Conservation (phyloP, 208 protist species). For the Leishmania turanica region DNA sequence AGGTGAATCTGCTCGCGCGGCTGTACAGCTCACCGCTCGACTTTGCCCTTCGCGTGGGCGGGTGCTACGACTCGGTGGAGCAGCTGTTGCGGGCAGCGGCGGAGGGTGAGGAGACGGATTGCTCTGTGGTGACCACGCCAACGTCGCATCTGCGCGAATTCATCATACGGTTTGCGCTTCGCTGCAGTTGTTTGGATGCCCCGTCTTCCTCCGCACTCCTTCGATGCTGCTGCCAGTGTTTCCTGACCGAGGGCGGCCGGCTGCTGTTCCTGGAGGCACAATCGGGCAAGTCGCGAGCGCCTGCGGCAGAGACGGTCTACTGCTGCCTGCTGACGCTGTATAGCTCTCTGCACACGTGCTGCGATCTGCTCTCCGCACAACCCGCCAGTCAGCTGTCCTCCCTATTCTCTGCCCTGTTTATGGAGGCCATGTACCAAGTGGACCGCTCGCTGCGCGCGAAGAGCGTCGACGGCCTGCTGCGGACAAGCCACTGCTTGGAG, state of each 20-base stretch:
- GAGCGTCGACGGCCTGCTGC: slow-evolving; percentile 39
- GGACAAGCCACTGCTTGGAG: slow-evolving; percentile 70
- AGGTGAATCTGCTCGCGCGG: slow-evolving; percentile 68
- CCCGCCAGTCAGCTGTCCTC: slow-evolving; percentile 38
- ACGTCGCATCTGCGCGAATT: slow-evolving; percentile 14
- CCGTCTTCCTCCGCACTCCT: slow-evolving; percentile 36
- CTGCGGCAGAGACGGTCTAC: slow-evolving; percentile 60
- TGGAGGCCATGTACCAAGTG: slow-evolving; percentile 70
- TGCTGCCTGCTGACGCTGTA: slow-evolving; percentile 64
- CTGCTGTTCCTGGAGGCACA: slow-evolving; percentile 61
- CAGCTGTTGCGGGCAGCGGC: slow-evolving; percentile 17
- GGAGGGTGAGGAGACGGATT: slow-evolving; percentile 5
- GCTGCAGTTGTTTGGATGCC: slow-evolving; percentile 20
- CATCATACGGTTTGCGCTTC: slow-evolving; percentile 16
- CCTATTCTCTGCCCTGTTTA: slow-evolving; percentile 72
- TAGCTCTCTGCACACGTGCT: slow-evolving; percentile 58
- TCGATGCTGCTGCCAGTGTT: slow-evolving; percentile 66
- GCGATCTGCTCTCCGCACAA: slow-evolving; percentile 33
- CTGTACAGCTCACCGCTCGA: slow-evolving; percentile 17
- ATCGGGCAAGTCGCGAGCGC: slow-evolving; percentile 37
- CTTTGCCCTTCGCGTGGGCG: slow-evolving; percentile 23
- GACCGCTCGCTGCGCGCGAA: slow-evolving; percentile 50
- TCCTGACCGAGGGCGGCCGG: slow-evolving; percentile 55
- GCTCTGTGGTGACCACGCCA: slow-evolving; percentile 7
- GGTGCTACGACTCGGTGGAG: slow-evolving; percentile 21